Base-by-base conservation (phyloP, 306 rosid genomes). In the Fragaria vesca region DNA sequence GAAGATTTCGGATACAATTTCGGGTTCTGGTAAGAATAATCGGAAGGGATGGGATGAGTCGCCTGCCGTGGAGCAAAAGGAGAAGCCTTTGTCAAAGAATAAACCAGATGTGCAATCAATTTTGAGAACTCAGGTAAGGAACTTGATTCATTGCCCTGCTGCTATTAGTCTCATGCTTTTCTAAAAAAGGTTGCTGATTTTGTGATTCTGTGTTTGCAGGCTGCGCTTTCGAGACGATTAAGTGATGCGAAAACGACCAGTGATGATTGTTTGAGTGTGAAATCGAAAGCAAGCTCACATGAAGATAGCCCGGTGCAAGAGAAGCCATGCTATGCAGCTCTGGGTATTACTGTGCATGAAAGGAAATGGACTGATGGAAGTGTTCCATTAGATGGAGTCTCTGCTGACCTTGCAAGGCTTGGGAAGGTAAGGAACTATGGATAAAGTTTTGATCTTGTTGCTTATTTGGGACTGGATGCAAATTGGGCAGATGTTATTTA, bases 351-450 rank as follows among this genome's bases (percentile, higher is more conserved):
- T 21, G 67, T 93, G 85, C 93, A 95, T 79, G 96, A 89, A 47
- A 91, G 79, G 93, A 95, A 93, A 83, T 92, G 99, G 97, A 95
- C 91, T 1, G 96, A 95, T 80, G 99, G 97, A 15, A 93, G 94
- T 71, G 84, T 91, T 84, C 43, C 93, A 30, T 77, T 89, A 2
- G 97, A 91, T 84, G 80, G 91, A 0, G 80, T 90, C 52, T 89
- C 99, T 24, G 45, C 81, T 1, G 83, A 90, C 61, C 94, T 95
- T 71, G 90, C 91, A 42, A 86, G 73, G 65, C 97, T 95, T 28
- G 97, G 90, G 52, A 91, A 87, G 97, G 99, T 93, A 87, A 16
- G 61, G 11, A 21, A 48, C 54, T 48, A 3, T 48, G 2, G 34
- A 16, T 26, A 13, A 2, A 67, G 24, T 3, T 50, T 68, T 24